These are phyloP conservation scores for Coleophoma eucalyptorum DNA, from an alignment of 2,329 filamentous ascomycete genomes.

Conservation along the genomic window DNA sequence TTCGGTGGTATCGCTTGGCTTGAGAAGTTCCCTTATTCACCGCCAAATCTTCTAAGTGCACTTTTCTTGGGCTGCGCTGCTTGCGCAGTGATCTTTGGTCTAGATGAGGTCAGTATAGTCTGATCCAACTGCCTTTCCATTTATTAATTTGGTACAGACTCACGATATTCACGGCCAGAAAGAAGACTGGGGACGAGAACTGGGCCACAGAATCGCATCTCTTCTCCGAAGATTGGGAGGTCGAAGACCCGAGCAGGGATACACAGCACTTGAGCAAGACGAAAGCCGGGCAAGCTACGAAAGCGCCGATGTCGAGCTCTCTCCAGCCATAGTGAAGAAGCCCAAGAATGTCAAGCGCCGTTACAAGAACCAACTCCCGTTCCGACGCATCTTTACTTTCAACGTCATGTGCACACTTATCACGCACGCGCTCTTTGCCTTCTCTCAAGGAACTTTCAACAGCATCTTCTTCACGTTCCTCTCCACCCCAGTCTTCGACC, in stretches of 20 bases:
- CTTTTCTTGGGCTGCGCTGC: constrained; percentile 26
- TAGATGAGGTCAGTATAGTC: constrained; percentile 24
- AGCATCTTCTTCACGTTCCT: constrained; percentile 60
- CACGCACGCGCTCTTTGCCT: constrained; percentile 52
- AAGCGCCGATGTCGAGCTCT: constrained; percentile 7
- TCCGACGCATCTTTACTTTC: constrained; percentile 33
- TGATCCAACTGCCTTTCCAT: background rate
- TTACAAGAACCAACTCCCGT: constrained; percentile 37
- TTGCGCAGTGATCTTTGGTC: constrained; percentile 28
- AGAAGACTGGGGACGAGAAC: constrained; percentile 22
- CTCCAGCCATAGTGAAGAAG: constrained; percentile 10
- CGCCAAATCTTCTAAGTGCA: constrained; percentile 38
- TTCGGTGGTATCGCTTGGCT: constrained; percentile 37
- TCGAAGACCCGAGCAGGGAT: background rate
- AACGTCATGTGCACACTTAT: constrained; percentile 41
- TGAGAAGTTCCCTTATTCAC: constrained; percentile 38
- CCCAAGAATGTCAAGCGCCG: constrained; percentile 19
- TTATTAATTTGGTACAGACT: constrained; percentile 26
- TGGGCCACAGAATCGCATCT: constrained; percentile 15
- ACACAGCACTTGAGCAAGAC: background rate
- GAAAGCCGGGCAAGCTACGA: constrained; percentile 4
- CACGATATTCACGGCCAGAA: constrained; percentile 29
- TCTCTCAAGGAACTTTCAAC: constrained; percentile 55
- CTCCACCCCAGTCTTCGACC: constrained; percentile 47
- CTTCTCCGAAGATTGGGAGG: constrained; percentile 9